phyloP scores from a whole-genome alignment of 1,284 basidiomycete species.

The Papiliotrema terrestris region DNA sequence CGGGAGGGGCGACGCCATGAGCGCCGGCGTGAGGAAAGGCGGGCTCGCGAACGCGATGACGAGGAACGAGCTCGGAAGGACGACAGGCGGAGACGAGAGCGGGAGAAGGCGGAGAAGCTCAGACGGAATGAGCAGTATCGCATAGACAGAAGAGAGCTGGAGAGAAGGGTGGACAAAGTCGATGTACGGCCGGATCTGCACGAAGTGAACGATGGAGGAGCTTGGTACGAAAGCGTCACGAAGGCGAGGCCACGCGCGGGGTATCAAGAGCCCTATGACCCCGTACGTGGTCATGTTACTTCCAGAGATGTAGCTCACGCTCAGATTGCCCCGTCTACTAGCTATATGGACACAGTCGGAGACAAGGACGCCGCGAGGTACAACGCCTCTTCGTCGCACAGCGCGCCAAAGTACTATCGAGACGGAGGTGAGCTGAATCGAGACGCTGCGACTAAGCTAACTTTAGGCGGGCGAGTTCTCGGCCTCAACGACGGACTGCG shows the following conservation, averaged over 20 bases:
- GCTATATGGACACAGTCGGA: constrained; percentile 31
- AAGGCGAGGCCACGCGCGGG: neutral
- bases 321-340: constrained; percentile 15
- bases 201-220: constrained; percentile 15
- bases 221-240: constrained; percentile 29
- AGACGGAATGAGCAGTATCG: constrained; percentile 5
- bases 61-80: neutral
- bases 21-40: constrained; percentile 1
- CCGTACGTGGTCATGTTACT: constrained; percentile 5
- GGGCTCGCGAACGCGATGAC: neutral
- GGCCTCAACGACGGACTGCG: constrained; percentile 23
- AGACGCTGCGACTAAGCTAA: neutral
- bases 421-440: constrained; percentile 19
- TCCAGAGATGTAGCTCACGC: neutral
- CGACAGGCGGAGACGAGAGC: constrained; percentile 3
- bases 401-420: constrained; percentile 26
- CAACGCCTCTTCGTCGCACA: constrained; percentile 15
- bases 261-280: constrained; percentile 11
- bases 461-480: constrained; percentile 13
- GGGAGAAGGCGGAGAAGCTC: constrained; percentile 12
- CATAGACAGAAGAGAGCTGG: neutral
- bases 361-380: constrained; percentile 30
- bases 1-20: neutral
- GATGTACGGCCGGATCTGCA: neutral
- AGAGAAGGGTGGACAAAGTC: neutral